Conservation (phyloP, 305 asterid genomes). For the Petunia hybrid region DNA sequence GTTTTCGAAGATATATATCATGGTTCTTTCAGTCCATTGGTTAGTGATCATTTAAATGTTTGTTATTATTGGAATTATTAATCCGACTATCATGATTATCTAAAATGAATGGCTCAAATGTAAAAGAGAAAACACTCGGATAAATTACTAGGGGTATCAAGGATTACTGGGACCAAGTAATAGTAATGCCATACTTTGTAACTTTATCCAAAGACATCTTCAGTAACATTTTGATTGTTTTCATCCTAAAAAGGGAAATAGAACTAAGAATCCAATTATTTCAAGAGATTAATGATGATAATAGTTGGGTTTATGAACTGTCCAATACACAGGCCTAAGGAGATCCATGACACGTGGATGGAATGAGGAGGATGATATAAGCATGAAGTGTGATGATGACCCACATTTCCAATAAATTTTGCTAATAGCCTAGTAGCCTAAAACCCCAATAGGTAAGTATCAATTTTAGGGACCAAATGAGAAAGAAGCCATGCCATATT, state of each 20-base stretch:
- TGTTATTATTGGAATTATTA: conserved; percentile 4
- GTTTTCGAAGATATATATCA: conserved; percentile 1
- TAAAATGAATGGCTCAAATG: conserved; percentile 39
- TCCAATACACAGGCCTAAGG: conserved; percentile 25
- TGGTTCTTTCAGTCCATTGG: conserved; percentile 1
- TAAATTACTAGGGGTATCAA: neutral
- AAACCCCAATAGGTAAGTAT: neutral
- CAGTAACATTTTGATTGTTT: neutral
- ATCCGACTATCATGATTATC: conserved; percentile 33
- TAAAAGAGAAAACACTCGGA: conserved; percentile 30
- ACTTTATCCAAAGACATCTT: neutral
- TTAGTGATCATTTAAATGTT: neutral
- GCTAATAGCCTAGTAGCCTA: neutral
- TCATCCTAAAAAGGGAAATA: neutral
- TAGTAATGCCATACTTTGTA: neutral
- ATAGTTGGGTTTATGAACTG: conserved; percentile 37
- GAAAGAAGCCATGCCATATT: neutral
- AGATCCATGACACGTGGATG: conserved; percentile 41
- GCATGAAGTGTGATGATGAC: conserved; percentile 53
- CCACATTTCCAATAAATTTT: conserved; percentile 23
- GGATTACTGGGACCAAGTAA: conserved; percentile 16
- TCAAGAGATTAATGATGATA: conserved; percentile 34
- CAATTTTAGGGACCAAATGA: neutral
- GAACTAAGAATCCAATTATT: conserved; percentile 15
- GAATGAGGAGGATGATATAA: conserved; percentile 44